Evolutionary conservation across 441 rosid species (phyloP).

Genomic region (Arabidopsis lyrata): DNA sequence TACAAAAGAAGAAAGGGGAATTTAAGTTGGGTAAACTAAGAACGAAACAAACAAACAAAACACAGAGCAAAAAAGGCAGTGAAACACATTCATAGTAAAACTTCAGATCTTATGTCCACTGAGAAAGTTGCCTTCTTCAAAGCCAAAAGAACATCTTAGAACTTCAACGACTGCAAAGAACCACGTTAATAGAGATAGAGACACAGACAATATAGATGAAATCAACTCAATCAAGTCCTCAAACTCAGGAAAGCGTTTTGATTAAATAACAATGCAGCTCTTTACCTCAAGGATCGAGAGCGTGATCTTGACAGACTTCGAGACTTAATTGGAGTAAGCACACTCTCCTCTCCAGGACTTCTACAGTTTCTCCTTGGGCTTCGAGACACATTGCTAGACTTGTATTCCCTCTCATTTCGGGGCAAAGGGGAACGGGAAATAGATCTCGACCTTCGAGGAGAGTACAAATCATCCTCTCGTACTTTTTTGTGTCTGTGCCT

Average conservation of each 20-base stretch:
- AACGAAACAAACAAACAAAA: constrained; percentile 4
- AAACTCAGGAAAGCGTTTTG: neutral
- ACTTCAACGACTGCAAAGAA: constrained; percentile 37
- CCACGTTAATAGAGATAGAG: neutral
- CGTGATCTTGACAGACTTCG: constrained; percentile 65
- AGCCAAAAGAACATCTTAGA: neutral
- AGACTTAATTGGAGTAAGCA: constrained; percentile 51
- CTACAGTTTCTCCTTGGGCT: constrained; percentile 56
- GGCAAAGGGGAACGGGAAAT: constrained; percentile 65
- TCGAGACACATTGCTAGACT: constrained; percentile 53
- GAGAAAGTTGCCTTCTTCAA: neutral
- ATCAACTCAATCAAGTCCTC: neutral
- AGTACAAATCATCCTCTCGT: constrained; percentile 53
- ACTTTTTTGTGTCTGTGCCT: constrained; percentile 63
- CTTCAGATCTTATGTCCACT: constrained; percentile 13
- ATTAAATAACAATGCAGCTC: constrained; percentile 10
- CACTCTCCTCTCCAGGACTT: constrained; percentile 53
- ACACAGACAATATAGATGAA: neutral
- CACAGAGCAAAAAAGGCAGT: constrained; percentile 2
- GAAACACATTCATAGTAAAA: constrained; percentile 8
- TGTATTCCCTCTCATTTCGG: constrained; percentile 51
- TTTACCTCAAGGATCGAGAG: constrained; percentile 62
- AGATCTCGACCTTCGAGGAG: constrained; percentile 65
- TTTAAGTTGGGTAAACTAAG: neutral
- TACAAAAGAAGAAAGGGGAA: neutral